Conservation (phyloP, 345 rosid genomes). For the Kernera saxatilis region DNA sequence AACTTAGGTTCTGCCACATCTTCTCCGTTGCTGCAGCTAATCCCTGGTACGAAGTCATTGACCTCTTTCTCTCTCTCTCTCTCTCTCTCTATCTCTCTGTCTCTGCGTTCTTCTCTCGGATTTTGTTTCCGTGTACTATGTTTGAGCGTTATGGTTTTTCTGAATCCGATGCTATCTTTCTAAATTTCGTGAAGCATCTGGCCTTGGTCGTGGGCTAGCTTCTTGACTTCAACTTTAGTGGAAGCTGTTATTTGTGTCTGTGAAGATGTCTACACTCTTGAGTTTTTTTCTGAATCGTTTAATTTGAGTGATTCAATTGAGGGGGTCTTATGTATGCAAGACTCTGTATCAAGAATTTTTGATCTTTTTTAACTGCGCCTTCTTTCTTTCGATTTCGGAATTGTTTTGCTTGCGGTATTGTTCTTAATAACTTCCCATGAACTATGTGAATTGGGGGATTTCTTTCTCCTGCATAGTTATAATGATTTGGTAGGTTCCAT, state of each 20-base stretch:
- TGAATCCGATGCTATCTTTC: background rate
- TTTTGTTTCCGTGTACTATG: background rate
- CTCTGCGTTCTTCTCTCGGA: background rate
- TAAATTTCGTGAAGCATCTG: background rate
- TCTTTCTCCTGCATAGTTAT: background rate
- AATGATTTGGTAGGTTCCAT: background rate
- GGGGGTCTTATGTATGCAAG: background rate
- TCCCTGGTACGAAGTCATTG: conserved; percentile 28
- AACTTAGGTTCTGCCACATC: background rate
- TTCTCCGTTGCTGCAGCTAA: conserved; percentile 1
- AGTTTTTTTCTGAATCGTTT: background rate
- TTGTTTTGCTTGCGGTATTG: background rate
- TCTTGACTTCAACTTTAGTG: background rate
- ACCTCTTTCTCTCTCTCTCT: background rate
- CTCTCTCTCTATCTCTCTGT: background rate
- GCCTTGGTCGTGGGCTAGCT: background rate
- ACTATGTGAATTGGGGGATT: background rate
- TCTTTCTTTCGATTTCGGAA: background rate
- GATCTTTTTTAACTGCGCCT: background rate
- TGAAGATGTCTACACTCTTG: background rate
- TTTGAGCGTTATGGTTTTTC: background rate
- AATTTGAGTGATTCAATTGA: background rate
- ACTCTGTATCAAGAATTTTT: background rate
- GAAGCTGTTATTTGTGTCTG: background rate
- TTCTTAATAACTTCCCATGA: background rate